A percentile compares a stretch with the other conserved stretches of the same genome.
These are phyloP conservation scores for Vigna hirtella DNA, from an alignment of 306 rosid species.

Conservation along the genomic window DNA sequence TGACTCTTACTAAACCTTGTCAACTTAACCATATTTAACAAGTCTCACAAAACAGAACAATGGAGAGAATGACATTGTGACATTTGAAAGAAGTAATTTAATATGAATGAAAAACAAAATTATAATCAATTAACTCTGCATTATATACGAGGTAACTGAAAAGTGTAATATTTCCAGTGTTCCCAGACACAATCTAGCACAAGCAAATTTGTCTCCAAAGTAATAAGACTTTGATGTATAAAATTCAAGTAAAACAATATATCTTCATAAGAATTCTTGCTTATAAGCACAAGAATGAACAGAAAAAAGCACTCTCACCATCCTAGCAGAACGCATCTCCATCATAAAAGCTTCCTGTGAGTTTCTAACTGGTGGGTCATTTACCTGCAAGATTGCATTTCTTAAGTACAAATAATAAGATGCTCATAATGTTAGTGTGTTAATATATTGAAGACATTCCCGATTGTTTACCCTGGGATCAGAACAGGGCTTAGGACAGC, in stretches of 20 bases:
- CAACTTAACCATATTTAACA: slow-evolving; percentile 16
- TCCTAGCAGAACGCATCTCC: slow-evolving; percentile 91
- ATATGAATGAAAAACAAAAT: slow-evolving; percentile 1
- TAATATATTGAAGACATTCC: slow-evolving; percentile 9
- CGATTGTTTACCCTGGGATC: neutral
- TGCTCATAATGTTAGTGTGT: slow-evolving; percentile 6
- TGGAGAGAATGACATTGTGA: neutral
- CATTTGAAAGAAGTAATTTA: neutral
- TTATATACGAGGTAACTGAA: neutral
- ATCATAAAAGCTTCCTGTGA: slow-evolving; percentile 93
- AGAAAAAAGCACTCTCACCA: slow-evolving; percentile 54
- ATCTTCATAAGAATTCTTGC: slow-evolving; percentile 16
- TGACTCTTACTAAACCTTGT: neutral
- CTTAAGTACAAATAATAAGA: slow-evolving; percentile 29
- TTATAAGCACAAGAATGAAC: slow-evolving; percentile 13
- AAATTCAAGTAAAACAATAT: slow-evolving; percentile 13
- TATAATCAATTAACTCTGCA: neutral
- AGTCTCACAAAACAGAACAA: neutral
- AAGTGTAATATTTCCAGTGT: neutral
- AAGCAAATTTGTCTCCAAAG: slow-evolving; percentile 3
- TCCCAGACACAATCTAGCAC: slow-evolving; percentile 2
- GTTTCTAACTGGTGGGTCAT: slow-evolving; percentile 86
- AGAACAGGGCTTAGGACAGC: neutral
- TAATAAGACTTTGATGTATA: slow-evolving; percentile 7
- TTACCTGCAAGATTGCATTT: slow-evolving; percentile 60